These are phyloP conservation scores for Rugosomyces carneus DNA, from an alignment of 1,284 basidiomycete genomes.

Conservation along the genomic window DNA sequence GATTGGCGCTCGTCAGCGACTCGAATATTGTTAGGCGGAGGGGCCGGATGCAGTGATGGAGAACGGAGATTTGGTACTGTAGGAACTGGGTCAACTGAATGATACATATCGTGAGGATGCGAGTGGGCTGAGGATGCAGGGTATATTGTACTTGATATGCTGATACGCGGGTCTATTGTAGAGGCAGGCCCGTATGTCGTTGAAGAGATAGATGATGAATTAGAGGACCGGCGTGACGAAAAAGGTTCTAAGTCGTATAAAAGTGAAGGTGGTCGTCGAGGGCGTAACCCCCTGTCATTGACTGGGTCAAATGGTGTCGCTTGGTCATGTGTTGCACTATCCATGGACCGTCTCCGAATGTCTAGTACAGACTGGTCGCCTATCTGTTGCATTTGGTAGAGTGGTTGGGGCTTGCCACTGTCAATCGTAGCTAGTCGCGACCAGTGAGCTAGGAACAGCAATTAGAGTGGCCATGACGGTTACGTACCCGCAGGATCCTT, in stretches of 20 bases:
- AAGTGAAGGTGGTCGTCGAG: constrained; percentile 24
- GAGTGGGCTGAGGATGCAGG: constrained; percentile 28
- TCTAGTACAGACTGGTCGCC: constrained; percentile 15
- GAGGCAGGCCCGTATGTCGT: constrained; percentile 29
- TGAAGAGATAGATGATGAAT: constrained; percentile 21
- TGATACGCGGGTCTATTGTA: constrained; percentile 34
- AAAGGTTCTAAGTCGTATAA: constrained; percentile 23
- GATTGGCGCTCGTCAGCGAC: constrained; percentile 34
- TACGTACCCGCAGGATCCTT: constrained; percentile 9
- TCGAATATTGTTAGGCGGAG: not conserved
- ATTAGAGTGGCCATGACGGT: not conserved
- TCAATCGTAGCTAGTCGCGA: constrained; percentile 9
- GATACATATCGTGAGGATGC: constrained; percentile 27
- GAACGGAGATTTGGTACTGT: constrained; percentile 14
- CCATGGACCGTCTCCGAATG: constrained; percentile 14
- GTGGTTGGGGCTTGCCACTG: constrained; percentile 4
- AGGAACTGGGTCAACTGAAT: constrained; percentile 17
- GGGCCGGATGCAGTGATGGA: constrained; percentile 14
- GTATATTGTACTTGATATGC: constrained; percentile 42
- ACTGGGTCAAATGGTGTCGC: constrained; percentile 4
- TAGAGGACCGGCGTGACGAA: constrained; percentile 20
- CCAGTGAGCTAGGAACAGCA: not conserved
- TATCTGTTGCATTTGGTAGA: constrained; percentile 9
- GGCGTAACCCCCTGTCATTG: constrained; percentile 1
- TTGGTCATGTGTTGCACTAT: not conserved